Percentiles rank a stretch among this genome's conserved stretches.
phyloP scores from a whole-genome alignment of 2,329 filamentous ascomycete genomes.

The Clonostachys rhizophaga region DNA sequence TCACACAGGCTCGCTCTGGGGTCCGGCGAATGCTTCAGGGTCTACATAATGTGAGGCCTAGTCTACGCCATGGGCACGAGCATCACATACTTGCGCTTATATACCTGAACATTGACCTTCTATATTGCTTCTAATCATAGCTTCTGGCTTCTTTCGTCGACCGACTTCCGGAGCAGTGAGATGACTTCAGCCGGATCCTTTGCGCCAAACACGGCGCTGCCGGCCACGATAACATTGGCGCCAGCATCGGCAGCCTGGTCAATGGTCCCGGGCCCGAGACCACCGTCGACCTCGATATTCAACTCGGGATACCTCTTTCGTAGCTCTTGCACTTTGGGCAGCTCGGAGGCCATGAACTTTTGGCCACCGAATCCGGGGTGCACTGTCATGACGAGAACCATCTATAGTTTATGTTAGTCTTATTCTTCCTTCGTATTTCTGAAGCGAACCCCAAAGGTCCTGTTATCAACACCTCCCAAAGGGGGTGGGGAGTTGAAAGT shows the following conservation, averaged over 20 bases:
- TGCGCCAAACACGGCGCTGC: conserved; percentile 92
- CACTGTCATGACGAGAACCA: conserved; percentile 98
- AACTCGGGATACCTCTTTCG: conserved; percentile 82
- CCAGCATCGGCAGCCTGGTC: conserved; percentile 92
- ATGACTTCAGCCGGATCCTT: conserved; percentile 87
- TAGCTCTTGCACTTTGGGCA: conserved; percentile 87
- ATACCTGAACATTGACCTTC: background rate
- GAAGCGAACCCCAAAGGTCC: too few relatives aligned
- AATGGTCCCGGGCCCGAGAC: conserved; percentile 82
- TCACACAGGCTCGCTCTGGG: too few relatives aligned
- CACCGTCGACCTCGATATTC: conserved; percentile 97
- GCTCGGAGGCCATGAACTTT: conserved; percentile 95
- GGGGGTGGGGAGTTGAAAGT: background rate
- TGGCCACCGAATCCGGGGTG: conserved; percentile 96
- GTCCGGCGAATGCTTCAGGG: too few relatives aligned
- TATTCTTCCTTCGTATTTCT: too few relatives aligned
- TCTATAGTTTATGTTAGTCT: conserved; percentile 48
- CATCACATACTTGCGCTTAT: too few relatives aligned
- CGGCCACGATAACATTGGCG: conserved; percentile 96
- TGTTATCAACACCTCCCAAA: too few relatives aligned
- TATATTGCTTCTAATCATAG: conserved; percentile 8
- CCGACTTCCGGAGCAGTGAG: conserved; percentile 69
- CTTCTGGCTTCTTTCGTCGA: conserved; percentile 55
- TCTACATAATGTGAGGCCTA: too few relatives aligned
- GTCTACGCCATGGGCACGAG: too few relatives aligned